Base-by-base conservation (phyloP, 2,329 filamentous ascomycete species). In the Pyrenochaeta sp. region DNA sequence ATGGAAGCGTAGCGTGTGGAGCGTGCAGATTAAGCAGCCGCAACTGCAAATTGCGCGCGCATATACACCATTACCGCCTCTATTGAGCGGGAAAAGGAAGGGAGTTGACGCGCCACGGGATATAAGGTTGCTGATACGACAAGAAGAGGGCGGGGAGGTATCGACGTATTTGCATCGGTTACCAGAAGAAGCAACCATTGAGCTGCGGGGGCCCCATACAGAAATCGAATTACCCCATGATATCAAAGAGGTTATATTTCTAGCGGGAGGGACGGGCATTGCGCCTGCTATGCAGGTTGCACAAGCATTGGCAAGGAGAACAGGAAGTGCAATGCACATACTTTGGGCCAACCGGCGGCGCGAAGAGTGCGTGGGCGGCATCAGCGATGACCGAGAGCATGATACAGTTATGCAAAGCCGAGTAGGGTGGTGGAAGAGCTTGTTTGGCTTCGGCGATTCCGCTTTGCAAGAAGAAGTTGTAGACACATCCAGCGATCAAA, bases 221-320 rank as follows among this genome's bases (percentile, higher is more conserved):
- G 91, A 94, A 41, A 91, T 88, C 57, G 75, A 79, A 18, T 74
- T 90, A 6, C 82, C 85, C 4, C 68, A 69, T 17, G 75, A 82
- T 50, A 80, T 85, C 21, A 74, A 78, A 44, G 79, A 84, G 54
- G 81, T 97, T 2, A 80, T 97, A 1, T 97, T 98, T 68, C 79
- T 98, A 18, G 95, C 93, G 1, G 95, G 93, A 1, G 95, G 95
- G 0, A 99, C 95, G 0, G 94, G 95, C 1, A 90, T 99, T 64
- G 92, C 92, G 14, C 91, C 94, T 0, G 95, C 93, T 7, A 77
- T 98, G 74, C 94, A 98, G 76, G 85, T 90, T 35, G 90, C 88
- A 1, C 79, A 87, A 56, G 85, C 85, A 0, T 75, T 94, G 10
- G 77, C 87, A 3, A 75, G 81, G 54, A 62, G 72, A 17, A 59